Conservation (phyloP, 2,329 filamentous ascomycete species). For the Trichophyton schoenleinii region DNA sequence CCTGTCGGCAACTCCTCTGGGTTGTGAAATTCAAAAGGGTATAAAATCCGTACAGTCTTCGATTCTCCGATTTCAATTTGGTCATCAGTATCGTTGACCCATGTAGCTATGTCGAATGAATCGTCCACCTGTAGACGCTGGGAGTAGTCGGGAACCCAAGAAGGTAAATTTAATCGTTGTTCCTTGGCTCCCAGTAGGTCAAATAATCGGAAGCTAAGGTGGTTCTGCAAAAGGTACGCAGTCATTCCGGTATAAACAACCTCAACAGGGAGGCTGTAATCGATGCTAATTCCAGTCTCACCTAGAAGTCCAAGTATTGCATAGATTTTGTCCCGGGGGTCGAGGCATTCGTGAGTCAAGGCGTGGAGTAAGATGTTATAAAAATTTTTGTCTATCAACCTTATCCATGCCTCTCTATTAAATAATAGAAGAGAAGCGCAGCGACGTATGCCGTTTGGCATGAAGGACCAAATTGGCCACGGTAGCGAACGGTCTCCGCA, state of each 20-base stretch:
- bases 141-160: conserved; percentile 12
- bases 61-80: neutral
- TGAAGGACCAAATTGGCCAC: neutral
- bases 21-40: neutral
- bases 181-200: neutral
- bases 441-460: neutral
- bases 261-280: neutral
- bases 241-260: neutral
- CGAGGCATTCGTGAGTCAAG: neutral
- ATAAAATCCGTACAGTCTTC: neutral
- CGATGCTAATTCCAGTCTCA: neutral
- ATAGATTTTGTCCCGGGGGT: conserved; percentile 13
- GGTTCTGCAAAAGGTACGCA: neutral
- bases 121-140: neutral
- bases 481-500: neutral
- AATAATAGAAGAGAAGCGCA: neutral
- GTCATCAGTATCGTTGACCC: no score
- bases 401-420: neutral
- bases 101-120: neutral
- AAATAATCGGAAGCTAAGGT: neutral
- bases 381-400: neutral
- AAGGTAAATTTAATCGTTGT: conserved; percentile 3
- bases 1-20: no score
- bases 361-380: neutral
- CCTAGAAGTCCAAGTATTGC: conserved; percentile 7